Conservation (phyloP, 176 grass and related monocot species). For the Coix lacrymajobi region DNA sequence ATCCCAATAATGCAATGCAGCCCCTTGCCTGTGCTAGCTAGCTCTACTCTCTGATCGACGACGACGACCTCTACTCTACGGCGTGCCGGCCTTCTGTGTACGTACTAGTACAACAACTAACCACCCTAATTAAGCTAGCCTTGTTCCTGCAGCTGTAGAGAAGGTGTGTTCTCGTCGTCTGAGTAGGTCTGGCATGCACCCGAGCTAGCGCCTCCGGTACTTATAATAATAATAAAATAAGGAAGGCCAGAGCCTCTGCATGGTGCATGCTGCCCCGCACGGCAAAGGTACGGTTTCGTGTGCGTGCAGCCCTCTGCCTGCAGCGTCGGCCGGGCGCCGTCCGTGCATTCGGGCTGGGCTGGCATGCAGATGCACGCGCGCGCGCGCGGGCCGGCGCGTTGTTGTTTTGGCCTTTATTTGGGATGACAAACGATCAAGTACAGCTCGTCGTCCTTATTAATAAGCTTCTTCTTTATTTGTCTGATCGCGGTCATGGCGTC, state of each 20-base stretch:
- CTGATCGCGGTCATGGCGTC: neutral
- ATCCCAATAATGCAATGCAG: no score
- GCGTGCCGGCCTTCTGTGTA: no score
- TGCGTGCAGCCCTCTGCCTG: neutral
- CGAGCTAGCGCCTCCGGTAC: neutral
- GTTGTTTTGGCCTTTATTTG: neutral
- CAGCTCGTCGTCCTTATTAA: neutral
- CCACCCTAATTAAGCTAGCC: no score
- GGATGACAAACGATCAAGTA: neutral
- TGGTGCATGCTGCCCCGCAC: no score
- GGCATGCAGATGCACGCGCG: neutral
- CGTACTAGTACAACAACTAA: no score
- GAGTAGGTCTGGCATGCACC: neutral
- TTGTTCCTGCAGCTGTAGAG: no score
- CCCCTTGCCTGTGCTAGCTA: no score
- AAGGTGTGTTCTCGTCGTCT: no score
- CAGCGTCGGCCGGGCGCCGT: neutral
- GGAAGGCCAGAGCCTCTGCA: neutral
- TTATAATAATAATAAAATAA: no score
- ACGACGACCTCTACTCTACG: no score
- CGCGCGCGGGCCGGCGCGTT: neutral
- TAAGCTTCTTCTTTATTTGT: neutral
- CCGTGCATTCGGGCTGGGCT: conserved; percentile 8
- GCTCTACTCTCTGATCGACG: no score
- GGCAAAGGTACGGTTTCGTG: conserved; percentile 10